Evolutionary conservation across 208 protist genomes (phyloP), one percentile per base, ranked within the genome.

Genomic region (Acanthamoeba healyi): DNA sequence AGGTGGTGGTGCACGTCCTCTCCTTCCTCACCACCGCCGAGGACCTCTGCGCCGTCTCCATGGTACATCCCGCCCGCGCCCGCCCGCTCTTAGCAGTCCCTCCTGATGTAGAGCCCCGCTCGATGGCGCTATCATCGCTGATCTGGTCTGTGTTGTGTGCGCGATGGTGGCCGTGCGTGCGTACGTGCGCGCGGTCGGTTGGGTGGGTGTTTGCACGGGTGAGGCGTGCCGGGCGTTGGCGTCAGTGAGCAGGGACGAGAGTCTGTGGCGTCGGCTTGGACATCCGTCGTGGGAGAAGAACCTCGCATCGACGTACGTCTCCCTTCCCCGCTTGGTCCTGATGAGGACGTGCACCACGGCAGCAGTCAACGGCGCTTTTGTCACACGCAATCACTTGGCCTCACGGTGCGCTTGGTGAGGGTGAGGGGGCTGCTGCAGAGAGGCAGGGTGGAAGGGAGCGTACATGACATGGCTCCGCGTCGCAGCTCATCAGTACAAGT

Each of bases 391-490:
- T 24, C 58, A n/a, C 58, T 65, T 65, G 22, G 24, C 58, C 58
- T n/a, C 58, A 65, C 24, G 19, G 58, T 65, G 58, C 19, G 24
- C 58, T 65, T 19, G 24, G 9, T 77, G 67, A 77, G 14, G 3
- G 63, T 29, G 34, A 10, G 14, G 3, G 34, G 9, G 32, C 67
- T 12, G 36, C n/a, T n/a, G n/a, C 24, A 81, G 42, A 15, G 74
- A 40, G 46, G 74, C 19, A 0, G 74, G 74, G 17, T 84, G 74
- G 74, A 84, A 84, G 29, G 74, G 38, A 0, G 32, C 38, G 38
- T 84, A 84, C 74, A 84, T 84, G 74, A 54, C 7, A 9, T 84
- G 74, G 74, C 32, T 84, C 42, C 74, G 74, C 32, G 46, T 26
- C 10, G 58, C 58, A 12, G n/a, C 58, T 4, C 15, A 84, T 34